phyloP scores from a whole-genome alignment of 1,284 basidiomycete species.

The Austroboletus novae-zelandiae region DNA sequence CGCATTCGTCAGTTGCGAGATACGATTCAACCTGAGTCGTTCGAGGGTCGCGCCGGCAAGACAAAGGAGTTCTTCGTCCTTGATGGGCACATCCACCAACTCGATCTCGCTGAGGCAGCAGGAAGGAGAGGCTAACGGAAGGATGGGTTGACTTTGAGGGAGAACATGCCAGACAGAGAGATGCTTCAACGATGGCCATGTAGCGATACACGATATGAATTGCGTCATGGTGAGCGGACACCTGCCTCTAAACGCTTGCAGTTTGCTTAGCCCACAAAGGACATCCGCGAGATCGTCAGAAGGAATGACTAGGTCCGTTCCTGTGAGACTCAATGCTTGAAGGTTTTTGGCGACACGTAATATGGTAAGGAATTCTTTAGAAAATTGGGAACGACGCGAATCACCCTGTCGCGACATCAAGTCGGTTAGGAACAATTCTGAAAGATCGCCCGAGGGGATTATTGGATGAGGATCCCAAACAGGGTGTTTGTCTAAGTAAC shows the following conservation, averaged over 20 bases:
- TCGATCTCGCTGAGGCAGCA: not conserved
- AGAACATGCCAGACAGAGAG: not conserved
- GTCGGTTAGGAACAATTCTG: no score
- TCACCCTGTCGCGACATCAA: no score
- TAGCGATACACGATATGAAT: constrained; percentile 1
- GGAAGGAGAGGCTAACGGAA: not conserved
- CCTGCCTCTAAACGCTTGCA: not conserved
- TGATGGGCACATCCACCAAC: not conserved
- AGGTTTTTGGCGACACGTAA: constrained; percentile 1
- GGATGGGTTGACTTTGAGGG: not conserved
- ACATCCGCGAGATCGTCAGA: not conserved
- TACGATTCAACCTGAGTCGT: not conserved
- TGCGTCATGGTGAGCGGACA: not conserved
- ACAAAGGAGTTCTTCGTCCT: no score
- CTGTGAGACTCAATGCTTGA: not conserved
- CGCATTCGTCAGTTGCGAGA: constrained; percentile 5
- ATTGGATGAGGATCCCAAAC: not conserved
- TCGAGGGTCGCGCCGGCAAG: no score
- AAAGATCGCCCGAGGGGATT: no score
- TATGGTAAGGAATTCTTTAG: no score
- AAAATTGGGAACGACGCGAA: no score
- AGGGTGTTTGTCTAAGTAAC: constrained; percentile 4
- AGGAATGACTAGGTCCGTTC: not conserved
- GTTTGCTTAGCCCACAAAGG: constrained; percentile 1
- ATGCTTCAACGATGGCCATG: constrained; percentile 10